Evolutionary conservation across 352 stramenopile genomes (phyloP).

Genomic region (Globisporangium paroecandrum): DNA sequence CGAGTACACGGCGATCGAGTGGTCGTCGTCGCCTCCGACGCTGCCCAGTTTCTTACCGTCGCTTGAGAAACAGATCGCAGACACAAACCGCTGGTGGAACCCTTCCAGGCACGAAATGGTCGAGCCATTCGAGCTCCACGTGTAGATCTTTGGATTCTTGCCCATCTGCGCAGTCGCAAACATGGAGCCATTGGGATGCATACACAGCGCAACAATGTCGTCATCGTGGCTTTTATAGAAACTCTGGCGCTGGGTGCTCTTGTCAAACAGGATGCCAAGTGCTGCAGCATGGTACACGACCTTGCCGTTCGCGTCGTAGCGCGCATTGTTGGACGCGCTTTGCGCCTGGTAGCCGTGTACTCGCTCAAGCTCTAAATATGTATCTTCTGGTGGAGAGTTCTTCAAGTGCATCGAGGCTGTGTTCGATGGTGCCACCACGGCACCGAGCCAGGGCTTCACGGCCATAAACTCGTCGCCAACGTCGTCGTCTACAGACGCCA

Average conservation of each 20-base stretch:
- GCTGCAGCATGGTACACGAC: slow-evolving; percentile 82
- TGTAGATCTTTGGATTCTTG: slow-evolving; percentile 78
- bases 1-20: slow-evolving; percentile 79
- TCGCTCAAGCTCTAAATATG: slow-evolving; percentile 52
- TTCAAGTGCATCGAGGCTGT: slow-evolving; percentile 30
- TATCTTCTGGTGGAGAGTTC: slow-evolving; percentile 35
- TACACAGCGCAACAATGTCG: slow-evolving; percentile 78
- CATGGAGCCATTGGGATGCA: slow-evolving; percentile 70
- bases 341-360: slow-evolving; percentile 80
- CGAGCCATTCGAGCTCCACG: slow-evolving; percentile 52
- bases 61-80: slow-evolving; percentile 61
- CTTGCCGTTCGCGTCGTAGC: slow-evolving; percentile 44
- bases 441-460: slow-evolving; percentile 84
- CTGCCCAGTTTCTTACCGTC: slow-evolving; percentile 68
- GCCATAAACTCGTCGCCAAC: slow-evolving; percentile 89
- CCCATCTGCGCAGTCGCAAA: slow-evolving; percentile 88
- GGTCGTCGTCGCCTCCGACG: slow-evolving; percentile 80
- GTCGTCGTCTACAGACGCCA: slow-evolving; percentile 29
- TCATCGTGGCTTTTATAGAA: slow-evolving; percentile 78
- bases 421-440: slow-evolving; percentile 70
- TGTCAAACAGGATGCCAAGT: slow-evolving; percentile 70
- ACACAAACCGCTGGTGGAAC: slow-evolving; percentile 78
- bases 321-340: slow-evolving; percentile 74
- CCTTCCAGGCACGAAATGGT: slow-evolving; percentile 53
- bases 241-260: slow-evolving; percentile 29